phyloP scores from a whole-genome alignment of 2,329 filamentous ascomycete genomes.

The Fusarium continuum region DNA sequence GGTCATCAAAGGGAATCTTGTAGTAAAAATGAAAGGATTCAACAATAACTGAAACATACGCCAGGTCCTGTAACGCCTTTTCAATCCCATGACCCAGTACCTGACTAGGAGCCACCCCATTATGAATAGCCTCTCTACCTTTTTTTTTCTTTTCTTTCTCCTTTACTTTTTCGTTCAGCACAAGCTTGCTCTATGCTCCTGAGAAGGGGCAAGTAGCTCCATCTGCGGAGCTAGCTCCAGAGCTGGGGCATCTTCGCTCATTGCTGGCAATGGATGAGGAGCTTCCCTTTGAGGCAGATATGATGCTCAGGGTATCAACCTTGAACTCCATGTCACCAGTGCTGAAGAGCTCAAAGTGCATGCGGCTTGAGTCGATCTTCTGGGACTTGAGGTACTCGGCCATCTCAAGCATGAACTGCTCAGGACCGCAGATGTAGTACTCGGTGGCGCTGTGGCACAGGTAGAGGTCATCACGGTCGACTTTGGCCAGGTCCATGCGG shows the following conservation, averaged over 20 bases:
- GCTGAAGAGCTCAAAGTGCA: slow-evolving; percentile 60
- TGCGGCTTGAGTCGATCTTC: slow-evolving; percentile 50
- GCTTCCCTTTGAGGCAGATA: slow-evolving; percentile 29
- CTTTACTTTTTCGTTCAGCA: not conserved
- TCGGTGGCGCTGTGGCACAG: slow-evolving; percentile 57
- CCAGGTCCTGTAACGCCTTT: slow-evolving; percentile 26
- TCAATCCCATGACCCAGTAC: slow-evolving; percentile 13
- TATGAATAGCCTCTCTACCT: not conserved
- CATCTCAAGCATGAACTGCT: slow-evolving; percentile 64
- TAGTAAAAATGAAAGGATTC: not conserved
- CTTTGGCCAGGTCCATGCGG: slow-evolving; percentile 56
- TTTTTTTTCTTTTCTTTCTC: not conserved
- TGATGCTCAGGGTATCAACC: slow-evolving; percentile 44
- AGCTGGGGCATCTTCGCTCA: slow-evolving; percentile 31
- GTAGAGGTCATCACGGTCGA: slow-evolving; percentile 56
- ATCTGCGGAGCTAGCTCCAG: slow-evolving; percentile 19
- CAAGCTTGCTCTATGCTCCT: not conserved
- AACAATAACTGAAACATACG: not conserved
- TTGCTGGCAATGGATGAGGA: slow-evolving; percentile 18
- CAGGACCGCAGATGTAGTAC: slow-evolving; percentile 65
- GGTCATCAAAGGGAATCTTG: slow-evolving; percentile 16
- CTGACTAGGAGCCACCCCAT: slow-evolving; percentile 7
- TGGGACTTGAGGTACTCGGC: slow-evolving; percentile 53
- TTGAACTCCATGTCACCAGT: slow-evolving; percentile 55
- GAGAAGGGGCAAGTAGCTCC: slow-evolving; percentile 33